Percentiles rank a stretch among this genome's conserved stretches.
phyloP scores from a whole-genome alignment of 176 grass and related monocot species.

The Oryza rufipogon region DNA sequence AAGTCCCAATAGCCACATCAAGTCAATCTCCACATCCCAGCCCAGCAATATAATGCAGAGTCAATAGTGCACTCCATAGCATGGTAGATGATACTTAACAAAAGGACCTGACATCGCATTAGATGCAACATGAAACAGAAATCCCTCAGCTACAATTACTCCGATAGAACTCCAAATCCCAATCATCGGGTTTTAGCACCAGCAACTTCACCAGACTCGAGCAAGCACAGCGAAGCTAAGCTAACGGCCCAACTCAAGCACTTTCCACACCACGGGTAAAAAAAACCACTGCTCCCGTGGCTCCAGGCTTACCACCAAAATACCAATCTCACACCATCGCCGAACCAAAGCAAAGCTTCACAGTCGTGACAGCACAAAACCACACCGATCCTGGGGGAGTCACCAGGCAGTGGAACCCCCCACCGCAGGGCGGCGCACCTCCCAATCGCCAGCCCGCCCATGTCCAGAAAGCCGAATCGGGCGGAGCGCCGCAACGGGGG shows the following conservation, averaged over 20 bases:
- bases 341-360: conserved; percentile 27
- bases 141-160: background rate
- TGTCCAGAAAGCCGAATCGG: conserved; percentile 23
- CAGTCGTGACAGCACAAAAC: background rate
- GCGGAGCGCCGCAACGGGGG: background rate
- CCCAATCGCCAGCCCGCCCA: background rate
- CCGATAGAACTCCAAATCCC: background rate
- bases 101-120: conserved; percentile 6
- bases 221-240: background rate
- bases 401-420: conserved; percentile 13
- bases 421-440: background rate
- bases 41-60: background rate
- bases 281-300: conserved; percentile 4
- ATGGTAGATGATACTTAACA: background rate
- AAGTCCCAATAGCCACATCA: background rate
- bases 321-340: conserved; percentile 17
- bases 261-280: background rate
- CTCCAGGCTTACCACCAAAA: background rate
- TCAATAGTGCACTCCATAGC: background rate
- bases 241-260: conserved; percentile 8
- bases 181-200: conserved; percentile 3
- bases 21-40: background rate
- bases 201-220: conserved; percentile 16
- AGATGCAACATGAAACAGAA: background rate
- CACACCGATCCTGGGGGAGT: conserved; percentile 12